Conservation (phyloP, 75 land plant species). For the Ceratopteris richardii region DNA sequence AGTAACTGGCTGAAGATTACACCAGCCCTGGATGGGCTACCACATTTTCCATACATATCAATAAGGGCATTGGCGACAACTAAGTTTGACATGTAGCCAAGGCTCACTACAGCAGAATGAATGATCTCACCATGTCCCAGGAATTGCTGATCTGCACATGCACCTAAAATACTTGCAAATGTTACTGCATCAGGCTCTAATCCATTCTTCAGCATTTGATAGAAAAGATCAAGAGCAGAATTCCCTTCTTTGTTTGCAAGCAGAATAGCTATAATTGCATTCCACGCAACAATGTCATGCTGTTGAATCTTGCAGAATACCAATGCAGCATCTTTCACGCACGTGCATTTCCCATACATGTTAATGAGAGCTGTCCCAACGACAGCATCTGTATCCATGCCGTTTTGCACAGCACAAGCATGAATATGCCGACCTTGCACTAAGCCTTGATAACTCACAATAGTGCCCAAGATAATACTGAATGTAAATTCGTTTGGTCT, state of each 20-base stretch:
- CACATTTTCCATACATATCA: conserved; percentile 24
- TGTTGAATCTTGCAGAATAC: conserved; percentile 11
- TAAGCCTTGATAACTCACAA: conserved; percentile 13
- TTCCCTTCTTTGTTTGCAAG: not conserved
- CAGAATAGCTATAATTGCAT: conserved; percentile 14
- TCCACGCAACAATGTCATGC: conserved; percentile 44
- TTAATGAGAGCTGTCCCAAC: conserved; percentile 15
- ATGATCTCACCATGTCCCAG: conserved; percentile 11
- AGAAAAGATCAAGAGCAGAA: conserved; percentile 8
- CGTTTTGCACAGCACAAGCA: conserved; percentile 1
- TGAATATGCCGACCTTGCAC: conserved; percentile 7
- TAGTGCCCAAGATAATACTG: conserved; percentile 18
- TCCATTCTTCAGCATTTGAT: conserved; percentile 11
- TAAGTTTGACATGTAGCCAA: conserved; percentile 11
- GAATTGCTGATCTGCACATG: conserved; percentile 7
- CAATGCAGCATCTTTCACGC: conserved; percentile 3
- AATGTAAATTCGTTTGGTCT: conserved; percentile 34
- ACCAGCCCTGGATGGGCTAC: conserved; percentile 9
- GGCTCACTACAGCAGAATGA: not conserved
- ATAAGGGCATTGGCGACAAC: conserved; percentile 10
- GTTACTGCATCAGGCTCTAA: conserved; percentile 6
- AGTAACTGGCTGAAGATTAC: conserved; percentile 31
- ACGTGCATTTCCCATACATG: conserved; percentile 22
- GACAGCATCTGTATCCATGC: not conserved
- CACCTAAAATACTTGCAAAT: conserved; percentile 9